Evolutionary conservation across 495 filamentous ascomycete species (phyloP).

Genomic region (Apiosordaria backusii): DNA sequence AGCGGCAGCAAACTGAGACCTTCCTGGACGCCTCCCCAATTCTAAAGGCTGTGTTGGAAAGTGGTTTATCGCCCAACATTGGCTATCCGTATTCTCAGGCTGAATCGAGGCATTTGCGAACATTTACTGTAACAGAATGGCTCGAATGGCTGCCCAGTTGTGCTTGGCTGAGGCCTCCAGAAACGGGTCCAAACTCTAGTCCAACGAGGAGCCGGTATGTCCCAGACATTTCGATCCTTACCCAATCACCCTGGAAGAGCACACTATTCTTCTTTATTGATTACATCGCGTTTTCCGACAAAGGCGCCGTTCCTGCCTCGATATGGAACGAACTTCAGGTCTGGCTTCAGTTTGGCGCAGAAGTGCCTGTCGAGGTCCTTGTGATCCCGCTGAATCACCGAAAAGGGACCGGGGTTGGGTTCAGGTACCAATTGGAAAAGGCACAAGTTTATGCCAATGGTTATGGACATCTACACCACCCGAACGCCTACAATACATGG

Average conservation of each 20-base stretch:
- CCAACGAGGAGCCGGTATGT: background rate
- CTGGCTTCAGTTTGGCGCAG: background rate
- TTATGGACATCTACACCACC: background rate
- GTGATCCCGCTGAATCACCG: background rate
- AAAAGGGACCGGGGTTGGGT: background rate
- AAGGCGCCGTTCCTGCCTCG: background rate
- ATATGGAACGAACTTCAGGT: background rate
- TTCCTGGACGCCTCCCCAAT: too few species aligned
- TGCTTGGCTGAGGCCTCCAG: too few species aligned
- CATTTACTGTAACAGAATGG: too few species aligned
- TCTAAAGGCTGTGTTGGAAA: too few species aligned
- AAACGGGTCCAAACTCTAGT: too few species aligned
- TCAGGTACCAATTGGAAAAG: background rate
- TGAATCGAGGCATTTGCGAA: background rate
- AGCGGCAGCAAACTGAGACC: too few species aligned
- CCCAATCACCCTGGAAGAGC: background rate
- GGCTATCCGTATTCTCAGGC: background rate
- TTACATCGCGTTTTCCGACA: background rate
- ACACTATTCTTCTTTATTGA: background rate
- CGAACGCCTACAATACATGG: background rate
- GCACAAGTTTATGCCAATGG: background rate
- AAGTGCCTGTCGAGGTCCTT: background rate
- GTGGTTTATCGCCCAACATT: too few species aligned
- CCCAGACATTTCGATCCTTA: background rate
- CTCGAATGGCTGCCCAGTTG: too few species aligned